These are phyloP conservation scores for Otatea glauca DNA, from an alignment of 176 grass and related monocot species.

Conservation along the genomic window DNA sequence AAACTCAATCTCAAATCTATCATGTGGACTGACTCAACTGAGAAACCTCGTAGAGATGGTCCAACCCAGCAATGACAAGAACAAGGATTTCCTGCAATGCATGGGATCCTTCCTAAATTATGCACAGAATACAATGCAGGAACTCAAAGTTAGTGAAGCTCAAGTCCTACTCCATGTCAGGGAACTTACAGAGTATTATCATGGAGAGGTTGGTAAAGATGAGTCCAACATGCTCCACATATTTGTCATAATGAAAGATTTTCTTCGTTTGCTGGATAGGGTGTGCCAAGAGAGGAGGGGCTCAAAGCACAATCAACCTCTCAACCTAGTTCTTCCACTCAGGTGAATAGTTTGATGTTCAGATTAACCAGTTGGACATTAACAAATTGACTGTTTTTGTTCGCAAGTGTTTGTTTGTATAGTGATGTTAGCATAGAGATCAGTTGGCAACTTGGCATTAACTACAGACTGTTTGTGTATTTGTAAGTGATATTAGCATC, in stretches of 20 bases:
- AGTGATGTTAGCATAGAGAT: conserved; percentile 14
- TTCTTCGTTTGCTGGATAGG: conserved; percentile 76
- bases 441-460: conserved; percentile 19
- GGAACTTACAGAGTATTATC: conserved; percentile 85
- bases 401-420: conserved; percentile 17
- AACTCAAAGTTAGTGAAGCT: conserved; percentile 62
- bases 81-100: conserved; percentile 57
- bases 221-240: conserved; percentile 74
- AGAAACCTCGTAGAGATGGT: conserved; percentile 57
- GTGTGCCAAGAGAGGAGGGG: conserved; percentile 63
- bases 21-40: conserved; percentile 60
- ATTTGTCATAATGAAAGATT: conserved; percentile 85
- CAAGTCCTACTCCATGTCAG: conserved; percentile 64
- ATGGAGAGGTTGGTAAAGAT: conserved; percentile 78
- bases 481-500: conserved; percentile 19
- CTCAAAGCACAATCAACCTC: conserved; percentile 48
- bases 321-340: conserved; percentile 40
- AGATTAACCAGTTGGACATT: conserved; percentile 27
- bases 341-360: conserved; percentile 41
- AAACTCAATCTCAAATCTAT: conserved; percentile 80
- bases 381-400: conserved; percentile 31
- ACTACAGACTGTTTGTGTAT: background rate
- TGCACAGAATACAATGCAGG: conserved; percentile 61
- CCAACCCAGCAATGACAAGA: conserved; percentile 37
- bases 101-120: conserved; percentile 62